Base-by-base conservation (phyloP, 1,284 basidiomycete species). In the Moesziomyces parantarcticus region DNA sequence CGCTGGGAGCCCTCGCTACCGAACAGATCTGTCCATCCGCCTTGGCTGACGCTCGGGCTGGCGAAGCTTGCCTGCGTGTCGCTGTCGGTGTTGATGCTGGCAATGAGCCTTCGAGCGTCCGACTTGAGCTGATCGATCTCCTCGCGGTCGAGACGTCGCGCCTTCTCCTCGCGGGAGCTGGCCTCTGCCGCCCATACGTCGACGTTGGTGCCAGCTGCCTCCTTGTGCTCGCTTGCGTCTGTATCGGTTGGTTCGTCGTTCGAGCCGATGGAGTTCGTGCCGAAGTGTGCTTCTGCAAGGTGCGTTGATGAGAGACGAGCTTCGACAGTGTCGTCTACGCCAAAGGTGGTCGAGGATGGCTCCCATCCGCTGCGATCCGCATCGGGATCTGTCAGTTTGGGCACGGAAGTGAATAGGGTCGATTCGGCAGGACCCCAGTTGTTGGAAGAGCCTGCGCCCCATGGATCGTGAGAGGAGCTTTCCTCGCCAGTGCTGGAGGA, bases 141-240 rank as follows among this genome's bases (percentile, higher is more conserved):
- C 18, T 72, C 69, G 40, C 68, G 47, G 21, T 64, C 62, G 18
- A 71, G 43, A 21, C 36, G 54, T 14, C 54, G 54, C 29, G 62
- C 62, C 20, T 60, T 65, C 44, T 61, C 43, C 23, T 60, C 62
- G 20, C 68, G 50, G 5, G 58, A 52, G 9, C 48, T 45, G 14
- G 68, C 62, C 40, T 71, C 68, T 5, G 50, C 58, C 25, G 68
- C 61, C 68, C 68, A 71, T 3, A 58, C 61, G 14, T 71, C 67
- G 4, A 60, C 18, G 23, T 46, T 55, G 11, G 50, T 34, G 11
- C 42, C 51, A 10, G 41, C n/a, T 7, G 40, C 49, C 9, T 51
- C 47, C 34, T 42, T 25, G 1, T 50, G 50, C 7, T 50, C n/a
- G 26, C 20, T 36, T 8, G 14, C 10, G 5, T 23, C 41, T 8